Evolutionary conservation across 805 yeast genomes (phyloP).

Genomic region (Teunomyces barrocoloradensis): DNA sequence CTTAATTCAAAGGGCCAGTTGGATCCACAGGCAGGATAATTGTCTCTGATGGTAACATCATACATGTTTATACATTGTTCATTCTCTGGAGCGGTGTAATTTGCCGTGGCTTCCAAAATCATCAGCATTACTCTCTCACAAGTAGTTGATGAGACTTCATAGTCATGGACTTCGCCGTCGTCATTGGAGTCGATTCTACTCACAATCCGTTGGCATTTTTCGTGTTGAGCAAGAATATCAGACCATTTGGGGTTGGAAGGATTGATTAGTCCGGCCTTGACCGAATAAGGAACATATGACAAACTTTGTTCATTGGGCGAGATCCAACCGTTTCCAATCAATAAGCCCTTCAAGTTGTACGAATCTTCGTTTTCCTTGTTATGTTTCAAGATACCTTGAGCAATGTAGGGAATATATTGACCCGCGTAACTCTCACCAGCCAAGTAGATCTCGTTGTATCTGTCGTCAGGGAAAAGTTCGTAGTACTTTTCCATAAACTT

Average conservation of each 20-base stretch:
- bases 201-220: slow-evolving; percentile 57
- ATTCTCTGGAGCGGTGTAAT: slow-evolving; percentile 21
- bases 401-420: slow-evolving; percentile 90
- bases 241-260: slow-evolving; percentile 38
- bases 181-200: slow-evolving; percentile 19
- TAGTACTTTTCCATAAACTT: slow-evolving; percentile 66
- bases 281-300: slow-evolving; percentile 70
- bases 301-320: slow-evolving; percentile 84
- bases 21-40: slow-evolving; percentile 84
- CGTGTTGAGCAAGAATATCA: slow-evolving; percentile 48
- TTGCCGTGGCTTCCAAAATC: slow-evolving; percentile 27
- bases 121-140: slow-evolving; percentile 50
- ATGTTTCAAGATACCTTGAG: slow-evolving; percentile 53
- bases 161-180: slow-evolving; percentile 17
- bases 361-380: slow-evolving; percentile 28
- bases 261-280: slow-evolving; percentile 55
- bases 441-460: slow-evolving; percentile 59
- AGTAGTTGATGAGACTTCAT: slow-evolving; percentile 24
- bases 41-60: slow-evolving; percentile 67
- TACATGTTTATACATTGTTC: slow-evolving; percentile 78
- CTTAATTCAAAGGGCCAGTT: slow-evolving; percentile 80
- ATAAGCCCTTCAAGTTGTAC: slow-evolving; percentile 57
- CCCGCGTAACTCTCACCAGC: slow-evolving; percentile 99
- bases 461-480: slow-evolving; percentile 70
- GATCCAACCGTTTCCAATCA: slow-evolving; percentile 94